Evolutionary conservation across 1,284 basidiomycete genomes (phyloP), one percentile per base, ranked within the genome.

Genomic region (Marasmius oreades): DNA sequence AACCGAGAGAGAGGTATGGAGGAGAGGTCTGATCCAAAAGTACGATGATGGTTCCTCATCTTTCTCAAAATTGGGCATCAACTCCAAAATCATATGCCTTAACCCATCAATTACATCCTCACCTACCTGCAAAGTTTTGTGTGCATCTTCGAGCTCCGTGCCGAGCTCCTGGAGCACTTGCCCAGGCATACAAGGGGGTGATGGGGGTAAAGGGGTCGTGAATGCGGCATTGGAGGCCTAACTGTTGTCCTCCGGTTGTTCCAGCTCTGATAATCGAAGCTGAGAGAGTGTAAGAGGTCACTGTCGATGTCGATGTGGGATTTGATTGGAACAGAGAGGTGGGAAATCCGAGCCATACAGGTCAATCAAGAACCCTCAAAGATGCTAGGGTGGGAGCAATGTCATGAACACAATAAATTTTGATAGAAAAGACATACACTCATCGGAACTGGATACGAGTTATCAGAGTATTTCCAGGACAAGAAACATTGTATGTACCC

Each of bases 21-120:
- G 20, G 5, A n/a, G n/a, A 20, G 11, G 7, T 7, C 10, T 2
- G n/a, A n/a, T 14, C 2, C 16, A 7, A n/a, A 16, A 42, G 10
- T 16, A 42, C 16, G 28, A 31, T 10, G 28, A 31, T 10, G 4
- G 5, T 31, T 4, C 28, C 28, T 31, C 28, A 31, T 10, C 28
- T 31, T 5, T 42, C 39, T 16, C 16, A 7, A 42, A 5, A 42
- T 42, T n/a, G 7, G 39, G 39, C 47, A 50, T 31, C 47, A 50
- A 50, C n/a, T 50, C 47, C 47, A 31, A 26, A 50, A 50, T 28
- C 24, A 50, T 31, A 31, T 18, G 26, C 28, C 31, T 33, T 11
- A 50, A 16, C 47, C 33, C 47, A 50, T 50, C 47, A 31, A 50
- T 31, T 10, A 31, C 47, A 26, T 50, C 47, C 26, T 33, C 47